Base-by-base conservation (phyloP, 257 asterid genomes). In the Solanum chiquidenum region DNA sequence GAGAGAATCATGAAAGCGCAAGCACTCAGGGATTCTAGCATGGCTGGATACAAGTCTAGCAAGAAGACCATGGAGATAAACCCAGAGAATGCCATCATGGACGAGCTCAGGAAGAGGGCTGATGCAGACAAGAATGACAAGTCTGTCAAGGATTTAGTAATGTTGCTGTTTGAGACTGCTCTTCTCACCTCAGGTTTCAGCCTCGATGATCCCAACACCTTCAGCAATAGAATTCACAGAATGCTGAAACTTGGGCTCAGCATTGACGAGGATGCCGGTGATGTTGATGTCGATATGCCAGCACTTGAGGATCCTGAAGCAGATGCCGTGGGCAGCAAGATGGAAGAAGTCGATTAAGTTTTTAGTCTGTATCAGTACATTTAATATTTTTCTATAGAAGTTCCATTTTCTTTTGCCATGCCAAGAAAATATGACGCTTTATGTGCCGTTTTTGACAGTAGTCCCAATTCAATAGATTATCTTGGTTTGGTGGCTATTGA, bases 61-160 rank as follows among this genome's bases (percentile, higher is more conserved):
- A 94, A 94, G 92, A 94, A 93, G 90, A 94, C 96, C 0, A 94
- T 94, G 95, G 95, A 94, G 89, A 94, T 93, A n/a, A 93, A 94
- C 11, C 95, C 96, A 0, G 96, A 94, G 75, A 94, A 94, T 76
- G 88, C 94, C 4, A 94, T 94, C 87, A 93, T 93, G 96, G 96
- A 93, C 21, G 96, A 94, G 91, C 92, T 94, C 2, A 91, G 96
- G 90, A 94, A 94, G 93, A 93, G 96, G 87, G 96, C 96, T 5
- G 96, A 94, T 85, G 95, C 93, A 3, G 97, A 93, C 84, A 93
- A 94, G 93, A 94, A 94, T 2, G 97, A 93, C 87, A 94, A 93
- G 90, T 94, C 96, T 1, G 95, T 94, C 0, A 94, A 94, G 93
- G 95, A 94, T 77, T 89, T 94, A 92, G 96, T 94, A 1, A 79